Base-by-base conservation (phyloP, 345 rosid genomes). In the Eutrema yunnanense region DNA sequence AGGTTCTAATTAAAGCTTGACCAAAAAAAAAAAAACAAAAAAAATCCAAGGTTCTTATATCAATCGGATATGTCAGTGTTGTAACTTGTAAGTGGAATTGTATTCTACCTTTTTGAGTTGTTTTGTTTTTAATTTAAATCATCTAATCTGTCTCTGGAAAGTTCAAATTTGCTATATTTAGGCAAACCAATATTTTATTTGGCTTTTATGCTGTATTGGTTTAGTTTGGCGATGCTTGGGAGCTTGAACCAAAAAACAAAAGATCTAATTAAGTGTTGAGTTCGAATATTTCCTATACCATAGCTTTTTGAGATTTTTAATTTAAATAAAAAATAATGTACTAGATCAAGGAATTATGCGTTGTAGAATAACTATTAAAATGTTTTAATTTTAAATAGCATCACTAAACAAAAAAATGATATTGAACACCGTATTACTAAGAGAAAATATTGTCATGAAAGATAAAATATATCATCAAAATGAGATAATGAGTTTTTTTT, bases 131-230 rank as follows among this genome's bases (percentile, higher is more conserved):
- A 69, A 29, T 58, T 9, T 6, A 3, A 12, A 3, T 59, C 0
- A 49, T 74, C 30, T 58, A 48, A 51, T 65, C 1, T 66, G n/a
- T 50, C 55, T 59, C n/a, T 42, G 32, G 47, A 60, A 67, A 58
- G 47, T 58, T 49, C 47, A 50, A 19, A 50, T 13, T 50, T 50
- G 67, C 51, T 50, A 40, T 29, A 8, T 46, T n/a, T 64, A 65
- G 52, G 27, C 29, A 47, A 57, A 55, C 66, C 52, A 73, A 33
- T 3, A 8, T 29, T 65, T 47, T 4, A 40, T 22, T 33, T n/a
- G 29, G 62, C 19, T 43, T 72, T 51, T 61, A 3, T 14, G 8
- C 8, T 43, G 76, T 34, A 43, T 22, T 34, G 69, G 55, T 65
- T 47, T 65, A 22, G 37, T 22, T 56, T 2, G 11, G 42, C 33